Percentiles rank a stretch among this genome's conserved stretches.
These are phyloP conservation scores for Cunninghamia lanceolata DNA, from an alignment of 75 land plant genomes.

Conservation along the genomic window DNA sequence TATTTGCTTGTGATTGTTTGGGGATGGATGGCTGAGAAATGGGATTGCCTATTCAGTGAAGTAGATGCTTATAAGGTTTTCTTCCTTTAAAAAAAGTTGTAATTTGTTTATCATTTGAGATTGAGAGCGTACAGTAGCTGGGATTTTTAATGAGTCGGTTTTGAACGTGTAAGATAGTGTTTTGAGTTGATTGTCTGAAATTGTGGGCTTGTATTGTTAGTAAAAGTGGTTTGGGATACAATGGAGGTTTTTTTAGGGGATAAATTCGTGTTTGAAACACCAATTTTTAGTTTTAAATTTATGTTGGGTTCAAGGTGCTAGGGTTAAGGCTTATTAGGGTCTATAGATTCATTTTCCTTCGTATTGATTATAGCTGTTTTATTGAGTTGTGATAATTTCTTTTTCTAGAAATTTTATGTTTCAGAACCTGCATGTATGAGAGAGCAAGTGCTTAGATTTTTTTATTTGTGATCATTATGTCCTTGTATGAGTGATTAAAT, in stretches of 20 bases:
- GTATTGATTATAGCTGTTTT: neutral
- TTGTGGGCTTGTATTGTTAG: neutral
- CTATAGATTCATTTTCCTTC: neutral
- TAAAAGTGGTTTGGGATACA: neutral
- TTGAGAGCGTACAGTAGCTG: neutral
- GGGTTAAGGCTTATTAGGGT: no score
- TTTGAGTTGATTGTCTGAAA: neutral
- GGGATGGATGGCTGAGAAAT: neutral
- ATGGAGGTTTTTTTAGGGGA: neutral
- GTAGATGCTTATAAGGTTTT: neutral
- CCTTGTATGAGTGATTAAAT: no score
- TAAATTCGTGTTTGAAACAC: neutral
- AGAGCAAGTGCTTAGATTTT: neutral
- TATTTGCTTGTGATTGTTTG: neutral
- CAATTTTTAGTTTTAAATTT: neutral
- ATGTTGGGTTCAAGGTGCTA: neutral
- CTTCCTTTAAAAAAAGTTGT: neutral
- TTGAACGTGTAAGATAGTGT: neutral
- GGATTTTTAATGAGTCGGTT: neutral
- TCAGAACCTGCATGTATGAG: neutral
- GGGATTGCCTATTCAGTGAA: neutral
- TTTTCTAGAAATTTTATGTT: neutral
- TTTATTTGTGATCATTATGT: no score
- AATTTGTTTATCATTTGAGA: neutral
- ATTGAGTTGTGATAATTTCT: neutral